phyloP scores from a whole-genome alignment of 2,329 filamentous ascomycete genomes.

The Aureobasidium vineae region DNA sequence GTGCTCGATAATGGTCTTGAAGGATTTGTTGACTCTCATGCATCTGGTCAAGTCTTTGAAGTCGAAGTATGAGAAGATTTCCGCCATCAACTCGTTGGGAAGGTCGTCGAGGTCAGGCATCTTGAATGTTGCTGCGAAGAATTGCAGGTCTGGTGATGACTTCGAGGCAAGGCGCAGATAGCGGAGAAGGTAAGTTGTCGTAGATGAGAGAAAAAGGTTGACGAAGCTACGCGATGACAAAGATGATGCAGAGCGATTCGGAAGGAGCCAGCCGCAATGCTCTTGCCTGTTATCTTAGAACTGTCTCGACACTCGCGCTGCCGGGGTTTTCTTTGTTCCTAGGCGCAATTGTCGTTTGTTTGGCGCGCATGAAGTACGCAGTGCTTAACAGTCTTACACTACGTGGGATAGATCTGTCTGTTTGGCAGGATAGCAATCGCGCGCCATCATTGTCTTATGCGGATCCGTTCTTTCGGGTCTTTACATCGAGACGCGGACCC shows the following conservation, averaged over 20 bases:
- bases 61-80: not conserved
- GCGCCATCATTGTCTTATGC: not conserved
- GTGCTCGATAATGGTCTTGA: not conserved
- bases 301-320: not conserved
- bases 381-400: not conserved
- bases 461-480: not conserved
- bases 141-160: not conserved
- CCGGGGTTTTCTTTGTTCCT: not conserved
- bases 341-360: not conserved
- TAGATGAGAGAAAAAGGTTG: not conserved
- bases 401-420: not conserved
- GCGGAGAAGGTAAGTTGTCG: not conserved
- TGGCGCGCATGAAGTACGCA: not conserved
- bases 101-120: not conserved
- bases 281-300: not conserved
- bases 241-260: not conserved
- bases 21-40: not conserved
- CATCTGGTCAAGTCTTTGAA: not conserved
- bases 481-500: no score
- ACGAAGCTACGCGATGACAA: not conserved
- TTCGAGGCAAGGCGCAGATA: not conserved
- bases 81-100: not conserved
- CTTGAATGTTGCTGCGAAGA: not conserved
- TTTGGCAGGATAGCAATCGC: not conserved
- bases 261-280: not conserved